phyloP scores from a whole-genome alignment of 495 filamentous ascomycete genomes.

The Gamarada debralockiae region DNA sequence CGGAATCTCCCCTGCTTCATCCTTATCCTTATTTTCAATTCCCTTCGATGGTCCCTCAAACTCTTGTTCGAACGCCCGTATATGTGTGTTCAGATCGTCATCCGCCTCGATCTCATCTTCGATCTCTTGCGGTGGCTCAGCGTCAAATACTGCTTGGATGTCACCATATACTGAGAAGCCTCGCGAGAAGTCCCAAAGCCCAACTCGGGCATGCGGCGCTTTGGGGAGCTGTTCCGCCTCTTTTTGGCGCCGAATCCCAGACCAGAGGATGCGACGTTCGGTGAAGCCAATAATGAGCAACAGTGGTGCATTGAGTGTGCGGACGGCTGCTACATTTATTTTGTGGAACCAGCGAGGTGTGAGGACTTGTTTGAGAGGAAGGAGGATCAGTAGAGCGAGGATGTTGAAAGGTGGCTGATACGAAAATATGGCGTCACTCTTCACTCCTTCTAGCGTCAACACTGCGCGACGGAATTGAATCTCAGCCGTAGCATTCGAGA shows the following conservation, averaged over 20 bases:
- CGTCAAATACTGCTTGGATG: conserved; percentile 63
- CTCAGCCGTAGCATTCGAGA: conserved; percentile 60
- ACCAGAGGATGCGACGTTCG: conserved; percentile 49
- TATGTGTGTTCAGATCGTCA: conserved; percentile 11
- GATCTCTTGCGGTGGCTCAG: conserved; percentile 53
- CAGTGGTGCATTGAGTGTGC: conserved; percentile 60
- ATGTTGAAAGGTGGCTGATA: conserved; percentile 74
- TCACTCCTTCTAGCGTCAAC: conserved; percentile 72
- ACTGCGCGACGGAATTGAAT: conserved; percentile 69
- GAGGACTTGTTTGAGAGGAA: conserved; percentile 62
- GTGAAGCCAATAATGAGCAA: conserved; percentile 55
- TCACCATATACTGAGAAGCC: conserved; percentile 59
- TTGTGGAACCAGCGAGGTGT: conserved; percentile 74
- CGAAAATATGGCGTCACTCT: conserved; percentile 60
- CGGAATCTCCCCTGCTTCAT: neutral
- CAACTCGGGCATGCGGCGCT: conserved; percentile 13
- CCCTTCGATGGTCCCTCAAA: neutral
- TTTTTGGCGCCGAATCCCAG: conserved; percentile 37
- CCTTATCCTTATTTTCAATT: neutral
- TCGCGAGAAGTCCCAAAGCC: conserved; percentile 44
- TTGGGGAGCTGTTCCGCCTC: conserved; percentile 23
- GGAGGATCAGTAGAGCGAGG: conserved; percentile 56
- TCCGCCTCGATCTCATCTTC: conserved; percentile 36
- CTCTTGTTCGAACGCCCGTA: conserved; percentile 10
- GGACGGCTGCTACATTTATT: conserved; percentile 63